phyloP scores from a whole-genome alignment of 164 flowering plant genomes.

The Sextonia rubra region DNA sequence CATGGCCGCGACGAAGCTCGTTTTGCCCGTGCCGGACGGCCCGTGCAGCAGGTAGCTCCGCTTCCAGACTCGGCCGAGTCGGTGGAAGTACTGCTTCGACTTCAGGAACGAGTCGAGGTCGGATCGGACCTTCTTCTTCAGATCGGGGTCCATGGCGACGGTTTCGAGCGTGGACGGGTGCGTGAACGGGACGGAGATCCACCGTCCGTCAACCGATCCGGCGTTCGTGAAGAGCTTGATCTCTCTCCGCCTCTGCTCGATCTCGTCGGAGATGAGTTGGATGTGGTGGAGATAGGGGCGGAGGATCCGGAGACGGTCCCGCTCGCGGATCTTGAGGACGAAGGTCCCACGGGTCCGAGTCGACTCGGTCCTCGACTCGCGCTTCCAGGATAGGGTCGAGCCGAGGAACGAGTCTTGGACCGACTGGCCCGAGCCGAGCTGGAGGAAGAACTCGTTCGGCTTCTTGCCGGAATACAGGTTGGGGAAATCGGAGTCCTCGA shows the following conservation, averaged over 20 bases:
- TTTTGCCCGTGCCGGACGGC: conserved; percentile 72
- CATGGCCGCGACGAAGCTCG: conserved; percentile 76
- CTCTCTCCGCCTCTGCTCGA: conserved; percentile 43
- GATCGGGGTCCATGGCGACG: conserved; percentile 56
- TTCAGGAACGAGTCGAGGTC: conserved; percentile 70
- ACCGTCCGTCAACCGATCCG: conserved; percentile 23
- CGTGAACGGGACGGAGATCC: conserved; percentile 62
- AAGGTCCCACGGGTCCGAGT: conserved; percentile 18
- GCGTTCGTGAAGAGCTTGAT: conserved; percentile 39
- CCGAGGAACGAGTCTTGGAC: conserved; percentile 57
- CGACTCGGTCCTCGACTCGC: conserved; percentile 11
- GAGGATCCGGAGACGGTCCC: conserved; percentile 52
- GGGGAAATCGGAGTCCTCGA: conserved; percentile 63
- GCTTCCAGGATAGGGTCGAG: conserved; percentile 46
- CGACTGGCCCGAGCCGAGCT: conserved; percentile 41
- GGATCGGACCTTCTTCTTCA: conserved; percentile 57
- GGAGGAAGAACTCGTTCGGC: conserved; percentile 47
- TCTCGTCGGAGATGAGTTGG: conserved; percentile 48
- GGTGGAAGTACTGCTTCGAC: conserved; percentile 66
- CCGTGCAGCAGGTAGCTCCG: conserved; percentile 77
- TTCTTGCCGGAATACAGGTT: conserved; percentile 53
- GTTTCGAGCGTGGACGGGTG: conserved; percentile 75
- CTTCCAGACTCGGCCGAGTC: conserved; percentile 78
- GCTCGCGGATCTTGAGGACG: conserved; percentile 43
- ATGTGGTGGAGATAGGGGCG: conserved; percentile 74